Evolutionary conservation across 1,284 basidiomycete genomes (phyloP).

Genomic region (Pseudozyma hubeiensis): DNA sequence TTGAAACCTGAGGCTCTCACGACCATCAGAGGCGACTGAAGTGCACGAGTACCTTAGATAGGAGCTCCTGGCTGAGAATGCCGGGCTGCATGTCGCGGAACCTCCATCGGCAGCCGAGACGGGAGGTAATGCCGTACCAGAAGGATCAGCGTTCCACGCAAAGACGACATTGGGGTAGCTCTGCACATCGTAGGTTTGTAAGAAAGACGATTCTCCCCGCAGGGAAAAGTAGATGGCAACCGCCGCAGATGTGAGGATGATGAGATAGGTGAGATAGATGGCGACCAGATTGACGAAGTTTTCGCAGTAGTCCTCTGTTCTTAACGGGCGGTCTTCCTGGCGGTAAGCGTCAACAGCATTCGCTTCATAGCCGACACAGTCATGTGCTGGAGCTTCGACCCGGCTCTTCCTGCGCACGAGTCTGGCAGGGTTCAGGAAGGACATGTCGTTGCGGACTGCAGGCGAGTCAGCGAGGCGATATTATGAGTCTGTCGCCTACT

Average conservation of each 20-base stretch:
- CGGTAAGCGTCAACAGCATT: not conserved
- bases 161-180: conserved; percentile 1
- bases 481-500: too few species aligned
- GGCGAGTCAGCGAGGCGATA: too few species aligned
- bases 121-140: not conserved
- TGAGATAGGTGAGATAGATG: conserved; percentile 2
- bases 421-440: too few species aligned
- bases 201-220: conserved; percentile 2
- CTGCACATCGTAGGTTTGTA: conserved; percentile 6
- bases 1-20: not conserved
- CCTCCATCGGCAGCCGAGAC: not conserved
- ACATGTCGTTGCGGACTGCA: too few species aligned
- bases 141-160: conserved; percentile 7
- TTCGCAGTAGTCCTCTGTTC: conserved; percentile 4
- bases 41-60: conserved; percentile 1
- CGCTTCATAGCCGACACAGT: not conserved
- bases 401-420: not conserved
- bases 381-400: not conserved
- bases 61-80: not conserved
- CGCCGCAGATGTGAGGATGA: conserved; percentile 6
- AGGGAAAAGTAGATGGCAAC: conserved; percentile 3
- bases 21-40: conserved; percentile 4
- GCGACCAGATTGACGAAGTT: conserved; percentile 5
- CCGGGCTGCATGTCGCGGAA: conserved; percentile 1
- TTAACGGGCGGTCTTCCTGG: not conserved